These are phyloP conservation scores for Pelargonium citronellum DNA, from an alignment of 441 rosid genomes.

Conservation along the genomic window DNA sequence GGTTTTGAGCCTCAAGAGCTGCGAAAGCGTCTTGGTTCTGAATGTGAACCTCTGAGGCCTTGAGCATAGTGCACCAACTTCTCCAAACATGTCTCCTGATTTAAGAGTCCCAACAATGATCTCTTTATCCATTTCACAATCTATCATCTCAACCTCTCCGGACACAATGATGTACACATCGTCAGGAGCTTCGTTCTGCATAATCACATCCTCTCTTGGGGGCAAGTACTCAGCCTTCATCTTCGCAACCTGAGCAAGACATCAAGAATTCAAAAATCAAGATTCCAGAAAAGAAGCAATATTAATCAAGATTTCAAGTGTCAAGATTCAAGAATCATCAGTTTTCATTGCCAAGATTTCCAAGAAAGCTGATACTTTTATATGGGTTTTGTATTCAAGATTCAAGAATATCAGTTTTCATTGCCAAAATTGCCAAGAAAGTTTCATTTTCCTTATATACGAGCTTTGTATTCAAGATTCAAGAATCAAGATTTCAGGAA, in stretches of 20 bases:
- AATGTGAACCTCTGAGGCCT: conserved; percentile 60
- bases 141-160: conserved; percentile 55
- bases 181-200: conserved; percentile 56
- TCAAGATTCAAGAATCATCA: too few relatives aligned
- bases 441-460: too few relatives aligned
- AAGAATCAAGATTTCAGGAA: too few relatives aligned
- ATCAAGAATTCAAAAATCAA: neutral
- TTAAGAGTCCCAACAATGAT: conserved; percentile 44
- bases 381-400: too few relatives aligned
- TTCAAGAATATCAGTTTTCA: too few relatives aligned
- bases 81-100: conserved; percentile 75
- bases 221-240: conserved; percentile 71
- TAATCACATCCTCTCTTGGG: conserved; percentile 57
- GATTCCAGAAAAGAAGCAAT: too few relatives aligned
- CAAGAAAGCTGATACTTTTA: too few relatives aligned
- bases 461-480: too few relatives aligned
- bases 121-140: conserved; percentile 55
- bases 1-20: conserved; percentile 67
- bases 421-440: too few relatives aligned
- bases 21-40: conserved; percentile 69
- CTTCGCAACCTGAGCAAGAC: conserved; percentile 40
- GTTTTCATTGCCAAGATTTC: too few relatives aligned
- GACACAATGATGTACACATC: conserved; percentile 64
- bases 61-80: conserved; percentile 71
- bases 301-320: too few relatives aligned